Percentiles rank a stretch among this genome's conserved stretches.
phyloP scores from a whole-genome alignment of 2,329 filamentous ascomycete genomes.

The Xylariales sp. region DNA sequence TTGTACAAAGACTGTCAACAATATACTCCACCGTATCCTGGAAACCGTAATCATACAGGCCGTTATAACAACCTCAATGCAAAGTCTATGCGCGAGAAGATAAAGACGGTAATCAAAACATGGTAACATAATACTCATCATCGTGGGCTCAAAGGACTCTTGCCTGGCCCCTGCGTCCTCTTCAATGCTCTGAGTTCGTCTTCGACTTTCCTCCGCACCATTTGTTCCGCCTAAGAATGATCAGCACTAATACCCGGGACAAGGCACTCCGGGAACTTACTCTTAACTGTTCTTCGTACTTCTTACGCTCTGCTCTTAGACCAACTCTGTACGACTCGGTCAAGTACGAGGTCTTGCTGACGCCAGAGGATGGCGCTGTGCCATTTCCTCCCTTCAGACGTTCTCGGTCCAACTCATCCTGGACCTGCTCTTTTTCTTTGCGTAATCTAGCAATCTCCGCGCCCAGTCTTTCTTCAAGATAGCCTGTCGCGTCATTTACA shows the following conservation, averaged over 20 bases:
- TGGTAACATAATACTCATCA: slow-evolving; percentile 24
- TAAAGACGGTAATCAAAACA: slow-evolving; percentile 25
- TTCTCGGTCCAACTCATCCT: slow-evolving; percentile 50
- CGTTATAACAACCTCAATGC: slow-evolving; percentile 1
- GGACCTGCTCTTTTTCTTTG: slow-evolving; percentile 50
- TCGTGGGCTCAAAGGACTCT: slow-evolving; percentile 43
- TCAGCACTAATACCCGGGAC: slow-evolving; percentile 33
- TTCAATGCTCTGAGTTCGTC: slow-evolving; percentile 50
- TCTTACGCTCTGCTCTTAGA: slow-evolving; percentile 51
- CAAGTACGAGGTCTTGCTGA: slow-evolving; percentile 48
- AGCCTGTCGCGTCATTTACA: slow-evolving; percentile 43
- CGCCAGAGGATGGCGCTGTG: slow-evolving; percentile 46
- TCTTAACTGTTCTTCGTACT: slow-evolving; percentile 51
- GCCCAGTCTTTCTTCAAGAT: slow-evolving; percentile 45
- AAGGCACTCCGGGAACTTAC: slow-evolving; percentile 41
- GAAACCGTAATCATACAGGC: slow-evolving; percentile 33
- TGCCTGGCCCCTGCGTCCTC: slow-evolving; percentile 47
- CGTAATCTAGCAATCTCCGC: slow-evolving; percentile 44
- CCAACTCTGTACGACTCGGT: slow-evolving; percentile 51
- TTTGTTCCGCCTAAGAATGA: slow-evolving; percentile 47
- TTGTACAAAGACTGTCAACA: slow-evolving; percentile 33
- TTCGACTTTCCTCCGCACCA: slow-evolving; percentile 48
- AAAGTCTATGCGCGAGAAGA: slow-evolving; percentile 24
- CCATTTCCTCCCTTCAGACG: slow-evolving; percentile 44
- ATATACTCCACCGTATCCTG: slow-evolving; percentile 31